Base-by-base conservation (phyloP, 306 rosid species). In the Corylus americana region DNA sequence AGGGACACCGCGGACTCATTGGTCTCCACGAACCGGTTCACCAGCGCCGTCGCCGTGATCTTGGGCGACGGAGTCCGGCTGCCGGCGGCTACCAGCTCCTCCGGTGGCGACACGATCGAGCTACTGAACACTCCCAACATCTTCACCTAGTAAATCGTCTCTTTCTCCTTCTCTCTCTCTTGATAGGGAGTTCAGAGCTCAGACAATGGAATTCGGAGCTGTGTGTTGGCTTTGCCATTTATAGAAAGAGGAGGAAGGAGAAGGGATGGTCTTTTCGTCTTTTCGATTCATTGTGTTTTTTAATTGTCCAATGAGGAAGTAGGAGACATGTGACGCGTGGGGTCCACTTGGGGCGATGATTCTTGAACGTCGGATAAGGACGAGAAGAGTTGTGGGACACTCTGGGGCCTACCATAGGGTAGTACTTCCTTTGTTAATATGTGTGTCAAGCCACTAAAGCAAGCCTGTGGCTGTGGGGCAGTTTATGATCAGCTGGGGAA, bases 71-170 rank as follows among this genome's bases (percentile, higher is more conserved):
- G 98, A 0, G 98, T 95, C 18, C 97, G 81, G 89, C 97, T 78
- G 17, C 98, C 98, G 77, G 98, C 98, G 59, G 94, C 90, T 2
- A 95, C 92, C 0, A 95, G 86, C 91, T 95, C 98, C 10, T 92
- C 98, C 35, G 98, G 98, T 48, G 98, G 95, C 0, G 97, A 90
- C 18, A 92, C 87, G 18, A 95, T 78, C 39, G 92, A 88, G 83
- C 95, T 86, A 88, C 98, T 90, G 83, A 95, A 95, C 18, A 95
- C 85, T 5, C 96, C 98, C 88, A 92, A 84, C 98, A 95, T 94
- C 55, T 22, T 29, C 79, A 4, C 12, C 78, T n/a, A 8, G 0
- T 6, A 44, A 48, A 57, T 31, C 35, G 37, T 62, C 61, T 47
- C 58, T 55, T 29, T 54, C 3, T 14, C 62, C 11, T 29, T 44